Base-by-base conservation (phyloP, 108 stramenopile genomes). In the Fragilaria radians region DNA sequence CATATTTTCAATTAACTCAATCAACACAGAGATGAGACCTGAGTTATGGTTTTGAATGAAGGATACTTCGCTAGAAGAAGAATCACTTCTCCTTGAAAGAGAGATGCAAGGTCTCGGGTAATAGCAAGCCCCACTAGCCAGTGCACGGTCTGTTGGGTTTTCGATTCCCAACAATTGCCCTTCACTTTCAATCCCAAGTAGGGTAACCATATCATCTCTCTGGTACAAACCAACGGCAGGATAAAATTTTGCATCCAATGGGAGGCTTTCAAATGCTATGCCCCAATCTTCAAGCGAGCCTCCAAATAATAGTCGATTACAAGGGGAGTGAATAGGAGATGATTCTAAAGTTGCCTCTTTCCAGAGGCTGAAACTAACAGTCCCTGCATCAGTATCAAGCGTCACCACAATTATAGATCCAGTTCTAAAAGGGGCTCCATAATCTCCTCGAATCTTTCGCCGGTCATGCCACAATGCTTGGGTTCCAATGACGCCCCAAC, bases 401-500 rank as follows among this genome's bases (percentile, higher is more conserved):
- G 84, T 88, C 4, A 85, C 71, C 31, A 91, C 73, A 28, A 91
- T 77, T 4, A 75, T 81, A 26, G 86, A 80, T 1, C 89, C 89
- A 21, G 89, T 84, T 32, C 89, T 73, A 53, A 91, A 78, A 5
- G 82, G 77, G 14, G 82, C 57, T 5, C 89, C 89, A 59, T 88
- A 91, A 46, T 91, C 86, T 29, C 84, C 84, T 11, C 86, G 79
- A 25, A 88, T 36, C 59, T 93, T 93, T 21, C 77, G 59, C 49
- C 94, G 74, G 42, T 89, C 88, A 65, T 98, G 95, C 82, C 96
- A 98, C 22, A 98, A 74, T 11, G 97, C 95, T 70, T 94, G 89
- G 18, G 96, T 96, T 3, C 96, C 97, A 51, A 98, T 98, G 67
- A 91, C 83, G 28, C 97, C 97, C 97, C 97, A 98, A 5, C 96